These are phyloP conservation scores for Rhizopus arrhizus DNA, from an alignment of 371 early-diverging fungal genomes.

Conservation along the genomic window DNA sequence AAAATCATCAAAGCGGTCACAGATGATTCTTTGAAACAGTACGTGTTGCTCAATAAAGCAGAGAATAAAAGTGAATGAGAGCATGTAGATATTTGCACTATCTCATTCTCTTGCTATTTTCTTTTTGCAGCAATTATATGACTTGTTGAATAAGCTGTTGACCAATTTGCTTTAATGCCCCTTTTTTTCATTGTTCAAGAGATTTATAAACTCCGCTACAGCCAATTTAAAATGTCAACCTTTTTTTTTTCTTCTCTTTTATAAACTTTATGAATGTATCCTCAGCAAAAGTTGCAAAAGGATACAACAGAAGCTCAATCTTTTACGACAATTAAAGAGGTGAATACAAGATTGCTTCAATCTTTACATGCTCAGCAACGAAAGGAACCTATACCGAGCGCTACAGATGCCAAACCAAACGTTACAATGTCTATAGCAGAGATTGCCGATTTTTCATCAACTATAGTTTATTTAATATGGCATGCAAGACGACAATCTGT, in stretches of 20 bases:
- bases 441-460: constrained; percentile 63
- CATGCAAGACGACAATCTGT: constrained; percentile 51
- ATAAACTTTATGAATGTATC: neutral
- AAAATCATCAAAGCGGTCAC: too few relatives aligned
- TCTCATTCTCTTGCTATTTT: too few relatives aligned
- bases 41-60: too few relatives aligned
- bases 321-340: neutral
- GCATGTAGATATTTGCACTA: too few relatives aligned
- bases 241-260: neutral
- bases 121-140: too few relatives aligned
- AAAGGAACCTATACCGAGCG: constrained; percentile 35
- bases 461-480: constrained; percentile 67
- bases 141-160: too few relatives aligned
- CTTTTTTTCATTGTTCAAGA: too few relatives aligned
- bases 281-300: neutral
- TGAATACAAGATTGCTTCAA: neutral
- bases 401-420: constrained; percentile 32
- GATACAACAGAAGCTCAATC: neutral
- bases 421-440: constrained; percentile 37
- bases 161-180: too few relatives aligned
- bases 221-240: too few relatives aligned
- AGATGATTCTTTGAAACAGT: too few relatives aligned
- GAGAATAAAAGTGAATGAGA: too few relatives aligned
- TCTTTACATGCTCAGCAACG: neutral
- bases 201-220: too few relatives aligned